Evolutionary conservation across 192 early-diverging fungal genomes (phyloP), one percentile per base, ranked within the genome.

Genomic region (Cetraspora pellucida): DNA sequence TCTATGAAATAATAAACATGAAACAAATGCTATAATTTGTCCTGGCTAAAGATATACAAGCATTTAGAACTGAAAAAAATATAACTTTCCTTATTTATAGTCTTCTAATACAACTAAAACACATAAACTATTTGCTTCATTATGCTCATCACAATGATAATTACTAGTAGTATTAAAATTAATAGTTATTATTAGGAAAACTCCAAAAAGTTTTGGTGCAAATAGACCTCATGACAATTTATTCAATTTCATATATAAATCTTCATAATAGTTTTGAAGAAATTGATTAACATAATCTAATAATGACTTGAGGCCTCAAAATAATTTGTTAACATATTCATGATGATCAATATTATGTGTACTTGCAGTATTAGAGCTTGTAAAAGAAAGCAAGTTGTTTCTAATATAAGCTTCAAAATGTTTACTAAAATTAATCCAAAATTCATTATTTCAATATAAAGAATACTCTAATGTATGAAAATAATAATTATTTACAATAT

Each of bases 91-190:
- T 10, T 21, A 11, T 30, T 61, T 21, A 30, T n/a, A 61, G 21
- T 61, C 11, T n/a, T 21, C 63, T 8, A 65, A 65, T 8, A 30
- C 30, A 9, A 65, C 63, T 37, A 65, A 65, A n/a, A 0, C 27
- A 65, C 30, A 65, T 8, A 65, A 31, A 37, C 5, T 8, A 65
- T 37, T 65, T 7, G 30, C 28, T 31, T 65, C 63, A 23, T 47
- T 25, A 25, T n/a, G 45, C 4, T 47, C 30, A n/a, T 47, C 67
- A 37, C 67, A 47, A 23, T 47, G 21, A 21, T 69, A 69, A 47
- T 69, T 13, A n/a, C 67, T 69, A 50, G 30, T 65, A 3, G 63
- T 65, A 44, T 65, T 65, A 65, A 30, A 65, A 65, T 65, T 65
- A 30, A 65, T 65, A 28, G 63, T 27, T 6, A 65, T 65, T 27